Base-by-base conservation (phyloP, 1,284 basidiomycete genomes). In the Meira nashicola region DNA sequence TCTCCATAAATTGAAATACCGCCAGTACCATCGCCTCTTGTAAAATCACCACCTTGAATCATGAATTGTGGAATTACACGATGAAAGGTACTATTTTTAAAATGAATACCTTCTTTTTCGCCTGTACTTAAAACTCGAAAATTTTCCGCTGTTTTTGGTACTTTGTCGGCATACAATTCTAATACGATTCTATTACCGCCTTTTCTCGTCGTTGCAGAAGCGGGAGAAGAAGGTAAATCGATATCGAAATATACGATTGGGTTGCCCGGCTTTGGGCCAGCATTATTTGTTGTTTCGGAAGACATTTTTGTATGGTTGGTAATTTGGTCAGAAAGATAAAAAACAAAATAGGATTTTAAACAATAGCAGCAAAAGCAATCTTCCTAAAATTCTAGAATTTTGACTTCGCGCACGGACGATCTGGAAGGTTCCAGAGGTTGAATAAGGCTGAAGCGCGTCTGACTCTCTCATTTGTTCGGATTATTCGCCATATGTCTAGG, bases 41-140 rank as follows among this genome's bases (percentile, higher is more conserved):
- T 84, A 70, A 84, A 84, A 73, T 85, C 84, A 54, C 81, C 81
- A 38, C 80, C 80, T 64, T 82, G 81, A 59, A 92, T 85, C 92
- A 94, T 94, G 79, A 94, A 93, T 63, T 86, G 83, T 21, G 85
- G 64, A 28, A 72, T 70, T 39, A 67, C 64, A 3, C 62, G 67
- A 58, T 74, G 72, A 52, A 77, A 74, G 25, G 55, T 50, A 40
- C 65, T 67, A 19, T 86, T 86, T 79, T 89, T 90, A 84, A 92
- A 95, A 79, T 87, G 87, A 2, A 94, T 82, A 2, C 87, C 86
- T 14, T 90, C 90, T 73, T 86, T 87, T 76, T 92, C 89, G 12
- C 91, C 92, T 0, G 90, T 93, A 77, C 89, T 92, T 59, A 95
- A 81, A 10, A 87, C 87, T 49, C 90, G 86, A 77, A 95, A 95